Conservation (phyloP, 2,329 filamentous ascomycete genomes). For the Canariomyces notabilis region DNA sequence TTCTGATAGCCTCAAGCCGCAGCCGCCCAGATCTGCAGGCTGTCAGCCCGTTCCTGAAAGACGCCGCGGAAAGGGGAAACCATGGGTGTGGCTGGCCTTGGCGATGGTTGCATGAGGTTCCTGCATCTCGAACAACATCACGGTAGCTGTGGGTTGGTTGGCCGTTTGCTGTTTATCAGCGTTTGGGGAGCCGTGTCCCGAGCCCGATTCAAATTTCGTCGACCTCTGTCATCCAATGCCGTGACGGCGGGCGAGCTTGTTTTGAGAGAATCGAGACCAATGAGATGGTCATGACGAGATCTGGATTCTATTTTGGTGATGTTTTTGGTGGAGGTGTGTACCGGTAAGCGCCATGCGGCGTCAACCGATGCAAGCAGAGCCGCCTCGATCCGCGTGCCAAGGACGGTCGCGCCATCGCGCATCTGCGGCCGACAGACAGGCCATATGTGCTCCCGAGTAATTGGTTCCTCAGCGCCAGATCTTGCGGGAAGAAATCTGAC, state of each 20-base stretch:
- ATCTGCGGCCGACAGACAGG: conserved; percentile 1
- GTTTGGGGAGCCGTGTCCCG: conserved; percentile 20
- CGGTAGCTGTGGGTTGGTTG: conserved; percentile 4
- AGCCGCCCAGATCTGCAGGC: conserved; percentile 7
- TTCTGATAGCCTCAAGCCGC: conserved; percentile 9
- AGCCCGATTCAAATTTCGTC: conserved; percentile 8
- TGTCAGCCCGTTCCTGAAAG: conserved; percentile 4
- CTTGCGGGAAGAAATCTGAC: conserved; percentile 3
- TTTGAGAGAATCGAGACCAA: conserved; percentile 10
- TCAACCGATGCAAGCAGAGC: conserved; percentile 12
- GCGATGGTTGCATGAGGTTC: neutral
- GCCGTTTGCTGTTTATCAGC: neutral
- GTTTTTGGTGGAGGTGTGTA: too few relatives aligned
- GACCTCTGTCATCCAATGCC: conserved; percentile 15
- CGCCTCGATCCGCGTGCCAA: conserved; percentile 12
- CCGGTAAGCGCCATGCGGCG: conserved; percentile 17
- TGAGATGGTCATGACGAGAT: conserved; percentile 9
- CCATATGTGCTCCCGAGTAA: neutral
- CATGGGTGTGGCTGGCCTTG: conserved; percentile 1
- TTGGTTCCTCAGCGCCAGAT: neutral
- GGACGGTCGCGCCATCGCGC: conserved; percentile 9
- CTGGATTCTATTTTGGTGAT: conserved; percentile 5
- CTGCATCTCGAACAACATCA: conserved; percentile 10
- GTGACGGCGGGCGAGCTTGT: neutral
- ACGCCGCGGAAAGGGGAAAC: conserved; percentile 5